Percentiles rank a stretch among this genome's conserved stretches.
phyloP scores from a whole-genome alignment of 1,284 basidiomycete species.

The Volvariella surrecta region DNA sequence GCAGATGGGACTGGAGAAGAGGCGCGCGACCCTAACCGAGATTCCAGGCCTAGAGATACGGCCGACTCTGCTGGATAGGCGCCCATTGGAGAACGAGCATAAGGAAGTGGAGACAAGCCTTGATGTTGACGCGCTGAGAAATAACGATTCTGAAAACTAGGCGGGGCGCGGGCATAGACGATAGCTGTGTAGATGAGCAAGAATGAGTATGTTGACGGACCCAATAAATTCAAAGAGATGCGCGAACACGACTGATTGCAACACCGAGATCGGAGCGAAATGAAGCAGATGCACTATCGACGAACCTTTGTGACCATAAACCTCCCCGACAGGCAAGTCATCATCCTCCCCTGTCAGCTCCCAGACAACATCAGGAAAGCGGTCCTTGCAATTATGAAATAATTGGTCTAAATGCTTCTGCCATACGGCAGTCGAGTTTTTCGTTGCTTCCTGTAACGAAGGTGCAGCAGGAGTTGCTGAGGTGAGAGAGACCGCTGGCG shows the following conservation, averaged over 20 bases:
- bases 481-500: constrained; percentile 3
- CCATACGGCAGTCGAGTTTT: constrained; percentile 62
- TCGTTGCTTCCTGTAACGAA: constrained; percentile 53
- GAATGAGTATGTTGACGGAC: constrained; percentile 5
- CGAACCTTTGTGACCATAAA: constrained; percentile 89
- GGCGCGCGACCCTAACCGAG: constrained; percentile 36
- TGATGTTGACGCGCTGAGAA: constrained; percentile 60
- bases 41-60: constrained; percentile 45
- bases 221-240: background rate
- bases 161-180: constrained; percentile 88
- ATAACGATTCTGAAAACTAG: constrained; percentile 78
- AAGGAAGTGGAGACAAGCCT: constrained; percentile 48
- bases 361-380: constrained; percentile 94
- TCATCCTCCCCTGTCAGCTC: constrained; percentile 52
- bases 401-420: constrained; percentile 68
- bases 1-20: constrained; percentile 40
- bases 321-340: constrained; percentile 40
- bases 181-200: constrained; percentile 50
- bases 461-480: constrained; percentile 30
- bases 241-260: background rate
- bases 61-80: constrained; percentile 50
- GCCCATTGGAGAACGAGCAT: constrained; percentile 42
- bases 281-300: constrained; percentile 1
- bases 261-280: constrained; percentile 2
- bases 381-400: constrained; percentile 72